Percentiles rank a stretch among this genome's conserved stretches.
These are phyloP conservation scores for Phylloporus scabripes DNA, from an alignment of 768 basidiomycete genomes.

Conservation along the genomic window DNA sequence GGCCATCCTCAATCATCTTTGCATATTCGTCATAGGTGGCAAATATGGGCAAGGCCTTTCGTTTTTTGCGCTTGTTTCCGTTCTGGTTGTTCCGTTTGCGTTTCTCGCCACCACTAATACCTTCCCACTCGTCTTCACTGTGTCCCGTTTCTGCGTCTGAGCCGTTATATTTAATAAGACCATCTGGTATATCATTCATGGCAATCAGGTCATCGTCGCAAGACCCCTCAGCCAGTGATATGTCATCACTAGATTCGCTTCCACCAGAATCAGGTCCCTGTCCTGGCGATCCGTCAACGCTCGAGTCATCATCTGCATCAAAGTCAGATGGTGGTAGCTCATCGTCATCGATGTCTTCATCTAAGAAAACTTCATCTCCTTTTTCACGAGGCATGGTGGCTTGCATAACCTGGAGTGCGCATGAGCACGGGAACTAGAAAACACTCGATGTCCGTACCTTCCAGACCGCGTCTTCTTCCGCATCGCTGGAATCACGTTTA, in stretches of 20 bases:
- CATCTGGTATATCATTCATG: constrained; percentile 48
- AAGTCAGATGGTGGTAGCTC: constrained; percentile 19
- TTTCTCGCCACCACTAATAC: constrained; percentile 48
- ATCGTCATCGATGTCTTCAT: constrained; percentile 30
- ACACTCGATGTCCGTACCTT: constrained; percentile 48
- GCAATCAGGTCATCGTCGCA: constrained; percentile 68
- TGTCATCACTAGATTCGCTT: constrained; percentile 36
- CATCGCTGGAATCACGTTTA: constrained; percentile 40
- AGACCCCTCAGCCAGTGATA: constrained; percentile 59
- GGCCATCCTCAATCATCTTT: constrained; percentile 68
- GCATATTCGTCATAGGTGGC: constrained; percentile 86
- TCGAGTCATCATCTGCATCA: constrained; percentile 30
- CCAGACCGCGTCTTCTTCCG: constrained; percentile 77
- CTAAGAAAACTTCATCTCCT: constrained; percentile 44
- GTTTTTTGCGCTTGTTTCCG: constrained; percentile 59
- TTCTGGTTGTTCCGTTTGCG: constrained; percentile 39
- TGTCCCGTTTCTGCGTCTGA: constrained; percentile 35
- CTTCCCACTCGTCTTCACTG: constrained; percentile 27
- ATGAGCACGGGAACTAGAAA: neutral
- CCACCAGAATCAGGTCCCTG: constrained; percentile 30
- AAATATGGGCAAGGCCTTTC: constrained; percentile 67
- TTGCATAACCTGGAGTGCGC: constrained; percentile 68
- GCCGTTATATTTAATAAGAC: constrained; percentile 57
- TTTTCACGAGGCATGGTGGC: constrained; percentile 65
- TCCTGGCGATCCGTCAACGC: constrained; percentile 32